These are phyloP conservation scores for Geotrichum armillariae DNA, from an alignment of 1,139 yeast species.

Conservation along the genomic window DNA sequence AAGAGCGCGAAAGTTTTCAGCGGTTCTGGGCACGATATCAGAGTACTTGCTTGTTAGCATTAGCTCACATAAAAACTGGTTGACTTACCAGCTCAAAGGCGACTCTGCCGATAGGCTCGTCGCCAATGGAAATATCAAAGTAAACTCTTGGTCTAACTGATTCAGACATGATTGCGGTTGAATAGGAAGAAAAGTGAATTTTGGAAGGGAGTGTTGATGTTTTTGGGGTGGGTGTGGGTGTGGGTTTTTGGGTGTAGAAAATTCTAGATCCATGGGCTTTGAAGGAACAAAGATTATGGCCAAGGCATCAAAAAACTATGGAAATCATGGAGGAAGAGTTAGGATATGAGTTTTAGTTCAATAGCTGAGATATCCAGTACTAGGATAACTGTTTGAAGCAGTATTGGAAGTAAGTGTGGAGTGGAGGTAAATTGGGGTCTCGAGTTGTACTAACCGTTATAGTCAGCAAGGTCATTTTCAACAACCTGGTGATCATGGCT, in stretches of 20 bases:
- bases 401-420: too few relatives aligned
- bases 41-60: conserved; percentile 42
- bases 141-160: conserved; percentile 48
- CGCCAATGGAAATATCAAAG: conserved; percentile 86
- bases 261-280: conserved; percentile 31
- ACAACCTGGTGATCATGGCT: too few relatives aligned
- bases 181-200: neutral
- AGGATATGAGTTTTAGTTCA: too few relatives aligned
- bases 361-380: too few relatives aligned
- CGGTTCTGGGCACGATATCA: conserved; percentile 88
- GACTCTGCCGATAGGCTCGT: conserved; percentile 65
- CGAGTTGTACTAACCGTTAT: too few relatives aligned
- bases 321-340: too few relatives aligned
- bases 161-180: conserved; percentile 10
- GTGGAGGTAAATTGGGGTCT: too few relatives aligned
- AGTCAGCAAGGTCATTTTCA: too few relatives aligned
- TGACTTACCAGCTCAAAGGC: conserved; percentile 56
- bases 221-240: neutral
- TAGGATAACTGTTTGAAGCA: too few relatives aligned
- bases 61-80: neutral
- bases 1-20: conserved; percentile 87
- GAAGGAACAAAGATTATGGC: too few relatives aligned
- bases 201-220: neutral
- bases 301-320: too few relatives aligned
- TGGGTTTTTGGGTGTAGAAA: neutral